Evolutionary conservation across 768 basidiomycete genomes (phyloP), one percentile per base, ranked within the genome.

Genomic region (Inosperma sp.): DNA sequence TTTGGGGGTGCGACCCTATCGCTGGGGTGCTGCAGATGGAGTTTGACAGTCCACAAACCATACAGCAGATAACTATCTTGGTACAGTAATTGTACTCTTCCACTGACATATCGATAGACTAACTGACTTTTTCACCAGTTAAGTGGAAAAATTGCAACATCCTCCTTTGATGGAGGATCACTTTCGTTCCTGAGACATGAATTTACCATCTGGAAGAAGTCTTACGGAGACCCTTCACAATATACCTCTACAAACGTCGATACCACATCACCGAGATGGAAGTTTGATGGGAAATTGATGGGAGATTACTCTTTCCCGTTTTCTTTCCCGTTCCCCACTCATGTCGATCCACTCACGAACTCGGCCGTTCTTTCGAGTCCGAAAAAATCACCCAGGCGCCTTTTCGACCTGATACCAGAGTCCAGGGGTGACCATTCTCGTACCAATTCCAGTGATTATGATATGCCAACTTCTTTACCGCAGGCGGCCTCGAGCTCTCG

Each of bases 1-100:
- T 76, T 57, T 58, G 70, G 40, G 68, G 76, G 51, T 72, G 70
- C 7, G 78, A 83, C 54, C 51, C 55, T 9, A 65, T 84, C 39
- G 53, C 69, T 1, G 81, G 82, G 17, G 61, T 61, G 5, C 75
- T 81, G 5, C 73, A 76, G 54, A 58, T 82, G 17, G 72, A 79
- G 40, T 62, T 78, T 26, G 65, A 70, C 48, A 76, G 74, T 55
- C 59, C 73, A 6, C 75, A 78, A 48, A 70, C 65, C 13, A 61
- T 77, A 43, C 77, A 81, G 59, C 66, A 64, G 26, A 56, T 56
- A n/a, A 36, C 29, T 10, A 17, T 56, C 13, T n/a, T 41, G 16
- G 55, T 56, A 23, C 23, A 45, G 41, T n/a, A 34, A 13, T 6
- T 7, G 7, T 26, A 16, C 5, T 37, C 19, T 7, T 31, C 34